Evolutionary conservation across 129 eudicot genomes (phyloP).

Genomic region (Tanacetum coccineum): DNA sequence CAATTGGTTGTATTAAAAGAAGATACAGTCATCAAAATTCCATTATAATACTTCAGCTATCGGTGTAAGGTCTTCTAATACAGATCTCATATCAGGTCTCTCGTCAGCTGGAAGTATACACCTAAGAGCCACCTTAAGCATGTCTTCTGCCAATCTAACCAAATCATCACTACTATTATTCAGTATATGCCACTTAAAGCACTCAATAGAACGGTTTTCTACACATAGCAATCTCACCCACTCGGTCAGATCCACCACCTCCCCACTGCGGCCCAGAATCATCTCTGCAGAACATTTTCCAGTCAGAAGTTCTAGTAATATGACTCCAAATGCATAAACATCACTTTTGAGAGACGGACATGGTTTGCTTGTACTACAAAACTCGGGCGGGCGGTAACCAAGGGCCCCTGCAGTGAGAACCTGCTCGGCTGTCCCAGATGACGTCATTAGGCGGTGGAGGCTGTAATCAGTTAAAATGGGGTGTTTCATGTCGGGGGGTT

Average conservation of each 20-base stretch:
- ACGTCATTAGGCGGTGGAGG: conserved; percentile 79
- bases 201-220: conserved; percentile 49
- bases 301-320: conserved; percentile 66
- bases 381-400: conserved; percentile 87
- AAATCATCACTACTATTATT: conserved; percentile 9
- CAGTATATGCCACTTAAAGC: conserved; percentile 40
- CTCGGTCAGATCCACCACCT: conserved; percentile 62
- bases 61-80: conserved; percentile 48
- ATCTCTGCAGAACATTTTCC: conserved; percentile 62
- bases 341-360: conserved; percentile 86
- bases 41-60: conserved; percentile 20
- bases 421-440: conserved; percentile 82
- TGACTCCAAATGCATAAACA: conserved; percentile 82
- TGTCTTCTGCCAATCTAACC: conserved; percentile 39
- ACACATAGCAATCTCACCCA: conserved; percentile 63
- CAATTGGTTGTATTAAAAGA: background rate
- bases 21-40: background rate
- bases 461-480: conserved; percentile 68
- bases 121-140: conserved; percentile 60
- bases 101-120: conserved; percentile 83
- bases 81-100: conserved; percentile 66
- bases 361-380: conserved; percentile 73
- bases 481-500: conserved; percentile 42
- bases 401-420: conserved; percentile 75
- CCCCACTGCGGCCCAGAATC: conserved; percentile 45